phyloP scores from a whole-genome alignment of 2,329 filamentous ascomycete genomes.

The Aspergillus ochraceoroseus region DNA sequence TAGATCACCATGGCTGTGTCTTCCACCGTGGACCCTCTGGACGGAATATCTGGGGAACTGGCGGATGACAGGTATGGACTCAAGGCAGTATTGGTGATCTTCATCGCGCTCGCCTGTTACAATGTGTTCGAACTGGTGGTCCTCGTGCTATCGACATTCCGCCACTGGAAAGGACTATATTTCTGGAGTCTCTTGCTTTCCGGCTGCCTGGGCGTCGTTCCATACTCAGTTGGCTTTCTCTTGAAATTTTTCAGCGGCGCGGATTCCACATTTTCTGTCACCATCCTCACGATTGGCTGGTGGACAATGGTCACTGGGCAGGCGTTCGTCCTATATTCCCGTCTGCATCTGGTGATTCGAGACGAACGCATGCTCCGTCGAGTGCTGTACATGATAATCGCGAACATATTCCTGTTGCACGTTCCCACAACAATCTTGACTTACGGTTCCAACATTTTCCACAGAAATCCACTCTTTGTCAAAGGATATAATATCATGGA shows the following conservation, averaged over 20 bases:
- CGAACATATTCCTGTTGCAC: slow-evolving; percentile 52
- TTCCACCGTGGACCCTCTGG: slow-evolving; percentile 21
- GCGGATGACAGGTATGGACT: slow-evolving; percentile 21
- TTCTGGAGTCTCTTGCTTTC: slow-evolving; percentile 42
- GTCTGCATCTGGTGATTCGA: slow-evolving; percentile 56
- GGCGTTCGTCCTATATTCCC: slow-evolving; percentile 58
- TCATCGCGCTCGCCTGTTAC: slow-evolving; percentile 41
- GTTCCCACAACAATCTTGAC: slow-evolving; percentile 53
- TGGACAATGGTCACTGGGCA: slow-evolving; percentile 59
- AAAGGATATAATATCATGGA: slow-evolving; percentile 45
- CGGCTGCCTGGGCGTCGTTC: slow-evolving; percentile 35
- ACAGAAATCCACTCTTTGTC: slow-evolving; percentile 28
- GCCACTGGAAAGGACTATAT: slow-evolving; percentile 39
- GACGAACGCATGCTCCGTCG: slow-evolving; percentile 47
- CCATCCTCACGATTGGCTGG: slow-evolving; percentile 52
- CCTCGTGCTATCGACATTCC: slow-evolving; percentile 39
- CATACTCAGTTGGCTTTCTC: slow-evolving; percentile 42
- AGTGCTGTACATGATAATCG: slow-evolving; percentile 55
- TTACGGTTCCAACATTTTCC: slow-evolving; percentile 40
- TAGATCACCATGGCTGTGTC: slow-evolving; percentile 8
- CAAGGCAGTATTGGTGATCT: slow-evolving; percentile 28
- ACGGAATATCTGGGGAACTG: slow-evolving; percentile 32
- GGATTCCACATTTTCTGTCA: slow-evolving; percentile 34
- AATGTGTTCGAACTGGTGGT: slow-evolving; percentile 48
- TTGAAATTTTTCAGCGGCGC: slow-evolving; percentile 38